Evolutionary conservation across 129 eudicot genomes (phyloP).

Genomic region (Artemisia annua): DNA sequence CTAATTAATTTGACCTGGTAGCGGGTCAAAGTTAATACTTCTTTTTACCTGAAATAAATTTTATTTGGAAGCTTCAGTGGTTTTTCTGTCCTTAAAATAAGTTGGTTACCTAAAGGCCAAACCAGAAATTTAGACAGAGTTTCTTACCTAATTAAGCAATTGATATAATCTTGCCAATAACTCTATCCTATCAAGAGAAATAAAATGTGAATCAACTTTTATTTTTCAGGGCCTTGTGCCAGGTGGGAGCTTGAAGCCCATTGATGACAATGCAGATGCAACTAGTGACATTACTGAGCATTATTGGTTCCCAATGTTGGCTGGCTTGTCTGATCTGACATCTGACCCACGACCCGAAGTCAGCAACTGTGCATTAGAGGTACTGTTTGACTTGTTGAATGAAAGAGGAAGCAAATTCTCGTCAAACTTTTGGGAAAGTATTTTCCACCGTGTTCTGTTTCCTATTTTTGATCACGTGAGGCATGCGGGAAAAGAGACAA

Average conservation of each 20-base stretch:
- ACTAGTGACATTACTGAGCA: conserved; percentile 84
- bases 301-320: conserved; percentile 99
- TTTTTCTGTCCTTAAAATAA: too few species aligned
- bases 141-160: too few species aligned
- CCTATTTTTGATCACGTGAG: conserved; percentile 94
- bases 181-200: conserved; percentile 5
- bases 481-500: conserved; percentile 77
- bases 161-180: background rate
- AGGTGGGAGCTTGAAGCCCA: conserved; percentile 85
- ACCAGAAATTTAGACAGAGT: too few species aligned
- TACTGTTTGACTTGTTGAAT: conserved; percentile 87
- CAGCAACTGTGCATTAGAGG: conserved; percentile 96
- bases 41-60: background rate
- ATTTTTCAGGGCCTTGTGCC: conserved; percentile 86
- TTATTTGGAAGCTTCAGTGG: too few species aligned
- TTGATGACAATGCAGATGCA: conserved; percentile 61
- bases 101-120: too few species aligned
- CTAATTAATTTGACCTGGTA: background rate
- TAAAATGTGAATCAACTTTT: conserved; percentile 4
- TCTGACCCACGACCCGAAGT: conserved; percentile 91
- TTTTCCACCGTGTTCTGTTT: conserved; percentile 84
- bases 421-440: conserved; percentile 84
- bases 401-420: conserved; percentile 96
- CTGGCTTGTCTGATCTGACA: conserved; percentile 96
- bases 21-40: background rate